A percentile compares a stretch with the other conserved stretches of the same genome.
These are phyloP conservation scores for Hortiboletus campestris DNA, from an alignment of 768 basidiomycete species.

Conservation along the genomic window DNA sequence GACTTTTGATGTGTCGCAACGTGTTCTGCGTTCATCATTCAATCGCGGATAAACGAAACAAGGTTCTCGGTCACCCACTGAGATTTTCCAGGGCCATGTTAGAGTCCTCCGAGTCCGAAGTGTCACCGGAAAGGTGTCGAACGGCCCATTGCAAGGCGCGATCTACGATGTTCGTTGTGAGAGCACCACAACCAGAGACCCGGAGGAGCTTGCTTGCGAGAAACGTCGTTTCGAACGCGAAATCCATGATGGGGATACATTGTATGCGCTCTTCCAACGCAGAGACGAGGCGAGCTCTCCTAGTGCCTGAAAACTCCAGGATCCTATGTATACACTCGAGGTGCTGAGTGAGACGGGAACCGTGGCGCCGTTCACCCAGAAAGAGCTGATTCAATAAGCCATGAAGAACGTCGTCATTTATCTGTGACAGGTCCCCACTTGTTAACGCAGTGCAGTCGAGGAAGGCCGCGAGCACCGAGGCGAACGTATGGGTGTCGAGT, in stretches of 20 bases:
- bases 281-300: constrained; percentile 16
- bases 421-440: constrained; percentile 16
- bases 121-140: constrained; percentile 40
- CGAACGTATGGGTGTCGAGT: constrained; percentile 27
- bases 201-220: constrained; percentile 32
- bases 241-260: constrained; percentile 21
- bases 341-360: background rate
- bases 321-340: constrained; percentile 32
- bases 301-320: constrained; percentile 24
- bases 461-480: constrained; percentile 44
- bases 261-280: constrained; percentile 30
- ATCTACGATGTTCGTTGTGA: constrained; percentile 38
- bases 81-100: constrained; percentile 33
- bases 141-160: constrained; percentile 55
- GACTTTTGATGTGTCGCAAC: constrained; percentile 10
- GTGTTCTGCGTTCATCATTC: constrained; percentile 7
- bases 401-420: constrained; percentile 29
- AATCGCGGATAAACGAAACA: background rate
- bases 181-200: constrained; percentile 23
- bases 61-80: constrained; percentile 30
- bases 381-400: constrained; percentile 30
- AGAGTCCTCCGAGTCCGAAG: constrained; percentile 19
- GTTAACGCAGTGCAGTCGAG: constrained; percentile 39
- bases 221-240: constrained; percentile 31
- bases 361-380: background rate